phyloP scores from a whole-genome alignment of 208 protist species.

The Crithidia expoeki region DNA sequence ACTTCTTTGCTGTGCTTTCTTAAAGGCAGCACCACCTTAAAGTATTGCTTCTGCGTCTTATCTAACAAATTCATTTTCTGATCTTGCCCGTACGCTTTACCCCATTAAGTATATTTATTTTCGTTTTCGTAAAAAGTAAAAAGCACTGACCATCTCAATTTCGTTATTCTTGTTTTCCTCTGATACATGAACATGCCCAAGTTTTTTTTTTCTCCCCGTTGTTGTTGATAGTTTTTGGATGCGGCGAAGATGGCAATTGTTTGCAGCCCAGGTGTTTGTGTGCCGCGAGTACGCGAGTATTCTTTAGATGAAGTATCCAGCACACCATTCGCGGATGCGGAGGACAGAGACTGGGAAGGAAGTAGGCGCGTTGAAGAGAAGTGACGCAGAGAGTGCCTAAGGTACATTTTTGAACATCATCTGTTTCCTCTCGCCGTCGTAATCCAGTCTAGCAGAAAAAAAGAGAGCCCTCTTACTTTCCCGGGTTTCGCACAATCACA shows the following conservation, averaged over 20 bases:
- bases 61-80: not conserved
- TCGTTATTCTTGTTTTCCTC: not conserved
- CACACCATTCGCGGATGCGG: too few relatives aligned
- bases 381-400: too few relatives aligned
- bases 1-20: not conserved
- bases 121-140: not conserved
- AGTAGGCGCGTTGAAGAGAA: too few relatives aligned
- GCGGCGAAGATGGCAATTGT: too few relatives aligned
- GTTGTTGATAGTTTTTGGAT: too few relatives aligned
- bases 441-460: not conserved
- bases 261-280: too few relatives aligned
- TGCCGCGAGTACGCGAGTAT: too few relatives aligned
- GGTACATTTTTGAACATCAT: too few relatives aligned
- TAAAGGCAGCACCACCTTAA: not conserved
- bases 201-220: too few relatives aligned
- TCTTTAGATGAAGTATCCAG: too few relatives aligned
- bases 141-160: not conserved
- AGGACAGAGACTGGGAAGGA: too few relatives aligned
- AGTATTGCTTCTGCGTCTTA: not conserved
- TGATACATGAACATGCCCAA: too few relatives aligned
- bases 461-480: not conserved
- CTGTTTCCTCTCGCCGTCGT: not conserved
- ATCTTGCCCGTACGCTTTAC: not conserved
- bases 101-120: not conserved
- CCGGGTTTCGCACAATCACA: not conserved